phyloP scores from a whole-genome alignment of 108 stramenopile species.

The Nitzschia inconspicua region DNA sequence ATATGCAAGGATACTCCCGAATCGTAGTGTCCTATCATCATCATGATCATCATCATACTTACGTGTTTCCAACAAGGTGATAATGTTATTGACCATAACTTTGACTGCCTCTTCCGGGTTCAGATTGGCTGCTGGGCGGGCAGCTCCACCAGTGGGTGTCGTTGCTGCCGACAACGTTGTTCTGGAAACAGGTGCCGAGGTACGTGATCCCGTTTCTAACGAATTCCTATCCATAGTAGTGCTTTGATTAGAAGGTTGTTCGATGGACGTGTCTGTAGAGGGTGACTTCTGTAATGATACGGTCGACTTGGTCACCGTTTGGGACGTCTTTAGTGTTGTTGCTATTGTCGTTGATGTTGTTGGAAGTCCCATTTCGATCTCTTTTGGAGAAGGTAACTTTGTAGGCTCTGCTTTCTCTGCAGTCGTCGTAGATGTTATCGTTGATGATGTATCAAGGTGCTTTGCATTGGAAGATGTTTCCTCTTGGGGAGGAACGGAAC shows the following conservation, averaged over 20 bases:
- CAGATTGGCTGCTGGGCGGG: neutral
- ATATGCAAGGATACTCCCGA: neutral
- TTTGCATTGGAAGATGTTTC: neutral
- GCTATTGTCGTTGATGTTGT: neutral
- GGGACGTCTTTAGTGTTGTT: too few relatives aligned
- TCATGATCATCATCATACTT: neutral
- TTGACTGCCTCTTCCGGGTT: slow-evolving; percentile 9
- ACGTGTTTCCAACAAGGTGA: slow-evolving; percentile 28
- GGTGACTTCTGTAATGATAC: too few relatives aligned
- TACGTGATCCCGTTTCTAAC: too few relatives aligned
- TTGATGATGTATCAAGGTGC: neutral
- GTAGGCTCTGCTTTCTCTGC: neutral
- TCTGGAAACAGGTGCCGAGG: too few relatives aligned
- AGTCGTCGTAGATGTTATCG: neutral
- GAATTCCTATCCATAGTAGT: too few relatives aligned
- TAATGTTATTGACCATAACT: slow-evolving; percentile 18
- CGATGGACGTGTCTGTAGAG: too few relatives aligned
- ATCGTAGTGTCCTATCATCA: neutral
- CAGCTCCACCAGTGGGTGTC: neutral
- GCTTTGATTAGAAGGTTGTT: too few relatives aligned
- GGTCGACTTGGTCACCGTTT: too few relatives aligned
- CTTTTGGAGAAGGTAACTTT: neutral
- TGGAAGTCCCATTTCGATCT: neutral
- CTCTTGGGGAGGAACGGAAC: neutral
- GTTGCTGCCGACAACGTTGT: slow-evolving; percentile 11